These are phyloP conservation scores for Fomitopsis pulvina DNA, from an alignment of 768 basidiomycete genomes.

Conservation along the genomic window DNA sequence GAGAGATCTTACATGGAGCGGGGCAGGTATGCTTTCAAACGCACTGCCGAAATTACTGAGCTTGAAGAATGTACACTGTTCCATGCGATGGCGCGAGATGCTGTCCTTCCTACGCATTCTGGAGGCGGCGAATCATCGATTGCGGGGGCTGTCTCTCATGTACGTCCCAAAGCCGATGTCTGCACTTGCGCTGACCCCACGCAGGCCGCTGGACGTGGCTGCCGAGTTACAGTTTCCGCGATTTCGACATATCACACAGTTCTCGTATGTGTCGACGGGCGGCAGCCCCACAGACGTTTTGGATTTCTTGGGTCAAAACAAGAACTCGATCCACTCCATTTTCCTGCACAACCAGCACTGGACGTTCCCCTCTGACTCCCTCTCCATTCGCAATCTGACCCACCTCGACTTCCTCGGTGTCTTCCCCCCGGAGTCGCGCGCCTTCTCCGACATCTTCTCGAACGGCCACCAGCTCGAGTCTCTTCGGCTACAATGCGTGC, in stretches of 20 bases:
- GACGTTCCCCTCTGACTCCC: constrained; percentile 46
- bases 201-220: constrained; percentile 23
- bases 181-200: too few relatives aligned
- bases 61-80: constrained; percentile 53
- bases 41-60: constrained; percentile 57
- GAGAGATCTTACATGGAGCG: not conserved
- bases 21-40: constrained; percentile 59
- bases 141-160: constrained; percentile 49
- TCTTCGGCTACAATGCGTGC: constrained; percentile 45
- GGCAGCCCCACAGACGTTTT: constrained; percentile 33
- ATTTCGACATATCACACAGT: constrained; percentile 44
- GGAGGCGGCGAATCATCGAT: constrained; percentile 42
- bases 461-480: constrained; percentile 61
- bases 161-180: too few relatives aligned
- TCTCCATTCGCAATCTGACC: constrained; percentile 59
- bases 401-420: constrained; percentile 55
- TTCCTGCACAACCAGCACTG: constrained; percentile 49
- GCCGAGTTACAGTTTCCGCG: constrained; percentile 23
- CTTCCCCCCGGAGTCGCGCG: constrained; percentile 41
- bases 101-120: constrained; percentile 45
- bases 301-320: constrained; percentile 47
- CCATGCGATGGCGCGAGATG: constrained; percentile 49
- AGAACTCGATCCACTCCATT: constrained; percentile 44
- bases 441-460: constrained; percentile 52
- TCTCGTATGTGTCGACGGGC: constrained; percentile 45